phyloP scores from a whole-genome alignment of 495 filamentous ascomycete genomes.

The Tricharina praecox region DNA sequence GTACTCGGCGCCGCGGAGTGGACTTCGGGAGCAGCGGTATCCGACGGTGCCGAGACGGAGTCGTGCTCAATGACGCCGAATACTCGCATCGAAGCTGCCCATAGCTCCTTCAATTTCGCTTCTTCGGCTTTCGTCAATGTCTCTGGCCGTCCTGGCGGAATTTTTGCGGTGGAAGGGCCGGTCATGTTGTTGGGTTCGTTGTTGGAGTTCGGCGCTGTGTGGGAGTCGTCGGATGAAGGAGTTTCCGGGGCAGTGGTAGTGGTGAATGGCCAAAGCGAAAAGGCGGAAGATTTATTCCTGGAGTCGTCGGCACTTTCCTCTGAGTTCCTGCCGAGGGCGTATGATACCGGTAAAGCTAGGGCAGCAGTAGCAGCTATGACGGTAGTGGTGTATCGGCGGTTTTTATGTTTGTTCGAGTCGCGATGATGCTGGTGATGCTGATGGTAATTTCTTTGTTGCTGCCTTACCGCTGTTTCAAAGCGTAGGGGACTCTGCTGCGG shows the following conservation, averaged over 20 bases:
- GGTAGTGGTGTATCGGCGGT: not conserved
- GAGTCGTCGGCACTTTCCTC: not conserved
- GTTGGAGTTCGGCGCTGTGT: not conserved
- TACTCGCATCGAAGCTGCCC: conserved; percentile 58
- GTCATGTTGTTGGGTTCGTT: not conserved
- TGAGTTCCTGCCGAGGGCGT: not conserved
- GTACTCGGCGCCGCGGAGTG: not conserved
- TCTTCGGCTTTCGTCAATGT: conserved; percentile 81
- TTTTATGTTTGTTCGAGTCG: not conserved
- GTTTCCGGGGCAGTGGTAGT: not conserved
- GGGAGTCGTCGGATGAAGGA: not conserved
- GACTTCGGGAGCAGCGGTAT: conserved; percentile 10
- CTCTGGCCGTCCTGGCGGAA: conserved; percentile 55
- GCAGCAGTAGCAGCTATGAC: not conserved
- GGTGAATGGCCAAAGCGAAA: not conserved
- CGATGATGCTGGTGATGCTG: not conserved
- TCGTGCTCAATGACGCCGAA: conserved; percentile 43
- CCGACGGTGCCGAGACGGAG: conserved; percentile 13
- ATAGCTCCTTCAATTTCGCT: conserved; percentile 72
- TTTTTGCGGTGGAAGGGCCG: not conserved
- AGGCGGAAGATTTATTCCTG: not conserved
- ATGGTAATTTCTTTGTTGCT: not conserved
- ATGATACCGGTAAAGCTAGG: not conserved
- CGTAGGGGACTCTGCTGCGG: not conserved
- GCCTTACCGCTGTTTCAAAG: not conserved